Evolutionary conservation across 164 flowering plant species (phyloP).

Genomic region (Protea cynaroides): DNA sequence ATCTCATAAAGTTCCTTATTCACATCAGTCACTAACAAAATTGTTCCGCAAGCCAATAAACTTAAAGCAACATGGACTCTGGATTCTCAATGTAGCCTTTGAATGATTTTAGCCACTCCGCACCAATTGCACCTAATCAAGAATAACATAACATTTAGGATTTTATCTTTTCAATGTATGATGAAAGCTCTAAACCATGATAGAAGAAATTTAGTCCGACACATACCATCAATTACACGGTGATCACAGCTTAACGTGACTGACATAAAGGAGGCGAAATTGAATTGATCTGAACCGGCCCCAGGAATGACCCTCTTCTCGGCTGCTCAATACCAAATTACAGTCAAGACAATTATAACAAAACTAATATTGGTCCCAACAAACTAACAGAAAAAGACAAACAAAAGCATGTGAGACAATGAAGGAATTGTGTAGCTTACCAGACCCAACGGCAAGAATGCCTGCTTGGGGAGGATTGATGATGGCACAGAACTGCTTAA

Average conservation of each 20-base stretch:
- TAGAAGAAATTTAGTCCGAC: not conserved
- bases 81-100: slow-evolving; percentile 90
- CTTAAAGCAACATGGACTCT: slow-evolving; percentile 74
- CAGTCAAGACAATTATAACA: not conserved
- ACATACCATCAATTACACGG: slow-evolving; percentile 91
- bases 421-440: slow-evolving; percentile 29
- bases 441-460: slow-evolving; percentile 97
- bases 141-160: not conserved
- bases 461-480: slow-evolving; percentile 93
- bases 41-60: not conserved
- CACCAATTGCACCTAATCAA: slow-evolving; percentile 91
- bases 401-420: too few species aligned
- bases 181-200: not conserved
- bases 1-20: slow-evolving; percentile 11
- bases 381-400: not conserved
- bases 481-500: slow-evolving; percentile 91
- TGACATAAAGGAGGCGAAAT: slow-evolving; percentile 85
- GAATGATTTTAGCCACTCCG: slow-evolving; percentile 88
- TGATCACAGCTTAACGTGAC: slow-evolving; percentile 96
- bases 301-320: slow-evolving; percentile 75
- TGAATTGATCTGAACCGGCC: slow-evolving; percentile 44
- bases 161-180: not conserved
- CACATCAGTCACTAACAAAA: slow-evolving; percentile 8
- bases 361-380: not conserved
- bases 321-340: slow-evolving; percentile 20